Base-by-base conservation (phyloP, 345 rosid species). In the Dimocarpus longan region DNA sequence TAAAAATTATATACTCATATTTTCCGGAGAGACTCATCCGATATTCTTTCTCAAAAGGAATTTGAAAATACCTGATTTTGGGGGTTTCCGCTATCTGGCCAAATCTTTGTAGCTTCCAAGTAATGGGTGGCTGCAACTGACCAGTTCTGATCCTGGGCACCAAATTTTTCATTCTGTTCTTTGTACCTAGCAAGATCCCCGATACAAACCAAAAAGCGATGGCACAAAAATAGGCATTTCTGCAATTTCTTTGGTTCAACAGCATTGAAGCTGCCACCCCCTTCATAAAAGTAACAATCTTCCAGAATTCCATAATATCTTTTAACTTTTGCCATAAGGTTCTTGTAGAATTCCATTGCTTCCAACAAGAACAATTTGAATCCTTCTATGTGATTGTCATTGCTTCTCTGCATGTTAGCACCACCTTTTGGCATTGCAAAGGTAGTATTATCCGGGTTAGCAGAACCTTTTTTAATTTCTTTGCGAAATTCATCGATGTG, bases 401-500 rank as follows among this genome's bases (percentile, higher is more conserved):
- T 65, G 75, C 81, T 83, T 79, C 71, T 43, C 46, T 62, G 57
- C 72, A 69, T 5, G 52, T 71, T 76, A 50, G 52, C 75, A 40
- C 64, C 84, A 82, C 48, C 82, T 68, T 82, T 76, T n/a, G 69
- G 64, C 19, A 54, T 59, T 68, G 22, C 74, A 10, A 66, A 32
- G 44, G 32, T 48, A 26, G 68, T 18, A 73, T 75, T 68, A 52
- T 80, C 87, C 71, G 79, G 77, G 50, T 72, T 74, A 75, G 73
- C 82, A 48, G 92, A 75, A 82, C 62, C 81, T 81, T 66, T 80
- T 85, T 90, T 90, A 5, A 85, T 80, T 65, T 87, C 86, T 63
- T 90, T 92, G 71, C 99, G 99, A 81, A 92, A 95, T 82, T 95
- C 99, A 75, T 87, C 97, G 7, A 95, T 95, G 73, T 91, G 95